phyloP scores from a whole-genome alignment of 2,329 filamentous ascomycete genomes.

The Thermothelomyces thermophilus region DNA sequence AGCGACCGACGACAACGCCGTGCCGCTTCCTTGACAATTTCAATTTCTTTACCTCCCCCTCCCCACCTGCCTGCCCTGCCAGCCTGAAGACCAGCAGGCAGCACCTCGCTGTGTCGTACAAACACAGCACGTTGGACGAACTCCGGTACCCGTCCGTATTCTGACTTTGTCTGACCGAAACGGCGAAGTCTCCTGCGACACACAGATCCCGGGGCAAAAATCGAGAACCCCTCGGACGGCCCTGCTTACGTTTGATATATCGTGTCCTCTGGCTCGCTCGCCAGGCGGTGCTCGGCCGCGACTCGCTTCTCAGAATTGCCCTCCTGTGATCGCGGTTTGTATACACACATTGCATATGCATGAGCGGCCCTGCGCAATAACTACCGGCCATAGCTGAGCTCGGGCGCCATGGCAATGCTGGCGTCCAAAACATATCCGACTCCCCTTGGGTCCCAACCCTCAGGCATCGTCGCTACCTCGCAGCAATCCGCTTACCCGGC shows the following conservation, averaged over 20 bases:
- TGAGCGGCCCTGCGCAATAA: not conserved
- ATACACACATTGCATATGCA: too few relatives aligned
- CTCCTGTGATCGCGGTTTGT: too few relatives aligned
- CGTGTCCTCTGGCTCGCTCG: not conserved
- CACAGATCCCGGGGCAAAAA: conserved; percentile 1
- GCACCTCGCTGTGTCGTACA: conserved; percentile 4
- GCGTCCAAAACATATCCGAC: conserved; percentile 67
- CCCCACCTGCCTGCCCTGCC: not conserved
- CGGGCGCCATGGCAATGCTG: conserved; percentile 62
- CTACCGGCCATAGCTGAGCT: not conserved
- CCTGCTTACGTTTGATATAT: not conserved
- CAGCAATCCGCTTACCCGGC: conserved; percentile 45
- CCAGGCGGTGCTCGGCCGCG: not conserved
- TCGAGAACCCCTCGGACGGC: not conserved
- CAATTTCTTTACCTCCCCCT: not conserved
- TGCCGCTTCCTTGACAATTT: not conserved
- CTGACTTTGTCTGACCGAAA: conserved; percentile 3
- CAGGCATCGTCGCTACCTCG: conserved; percentile 40
- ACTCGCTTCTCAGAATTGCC: not conserved
- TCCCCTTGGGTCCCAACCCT: conserved; percentile 42
- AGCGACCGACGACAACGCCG: conserved; percentile 4
- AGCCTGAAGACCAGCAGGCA: not conserved
- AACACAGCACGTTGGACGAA: conserved; percentile 1
- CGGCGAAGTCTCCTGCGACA: not conserved
- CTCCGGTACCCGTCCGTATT: conserved; percentile 9